Evolutionary conservation across 2,329 filamentous ascomycete species (phyloP), one percentile per base, ranked within the genome.

Genomic region (Colletotrichum sublineola): DNA sequence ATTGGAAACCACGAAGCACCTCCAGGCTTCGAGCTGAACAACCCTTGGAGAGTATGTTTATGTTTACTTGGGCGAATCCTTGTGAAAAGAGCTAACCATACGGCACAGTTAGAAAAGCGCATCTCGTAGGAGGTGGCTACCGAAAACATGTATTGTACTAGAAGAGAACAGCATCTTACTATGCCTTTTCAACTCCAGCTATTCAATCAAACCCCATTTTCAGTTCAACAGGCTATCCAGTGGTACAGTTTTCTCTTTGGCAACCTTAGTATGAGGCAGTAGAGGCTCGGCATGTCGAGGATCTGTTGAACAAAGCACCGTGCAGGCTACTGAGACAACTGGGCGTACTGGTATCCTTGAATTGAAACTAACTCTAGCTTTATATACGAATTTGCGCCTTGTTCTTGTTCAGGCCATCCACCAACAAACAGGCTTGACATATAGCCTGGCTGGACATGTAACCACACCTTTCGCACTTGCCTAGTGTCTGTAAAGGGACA

Each of bases 381-480:
- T 82, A 89, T 83, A 90, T 86, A 77, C 84, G 80, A 74, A 91
- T 89, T 76, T 89, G 85, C 70, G 88, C 83, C 72, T 89, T 84
- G 75, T 91, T 92, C 82, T 96, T 98, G 80, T 99, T 99, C 60
- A 99, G 82, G 0, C 93, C 94, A 77, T 98, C 95, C 3, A 99
- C 88, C 56, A 99, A 85, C 74, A 91, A 92, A 80, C 96, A 99
- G 0, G 96, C 96, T 82, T 99, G 97, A 83, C 96, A 99, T 50
- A 98, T 90, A 40, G 90, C 89, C 81, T 99, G 96, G 77, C 95
- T 98, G 2, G 96, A 97, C 82, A 99, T 93, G 80, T 98, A 99
- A 18, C 96, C 96, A 77, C 96, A 99, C 64, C 90, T 92, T 78
- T 92, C 90, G 79, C 96, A 99, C 75, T 91, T 92, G 1, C 96